Evolutionary conservation across 345 rosid genomes (phyloP), one percentile per base, ranked within the genome.

Genomic region (Gossypium ekmanianum): DNA sequence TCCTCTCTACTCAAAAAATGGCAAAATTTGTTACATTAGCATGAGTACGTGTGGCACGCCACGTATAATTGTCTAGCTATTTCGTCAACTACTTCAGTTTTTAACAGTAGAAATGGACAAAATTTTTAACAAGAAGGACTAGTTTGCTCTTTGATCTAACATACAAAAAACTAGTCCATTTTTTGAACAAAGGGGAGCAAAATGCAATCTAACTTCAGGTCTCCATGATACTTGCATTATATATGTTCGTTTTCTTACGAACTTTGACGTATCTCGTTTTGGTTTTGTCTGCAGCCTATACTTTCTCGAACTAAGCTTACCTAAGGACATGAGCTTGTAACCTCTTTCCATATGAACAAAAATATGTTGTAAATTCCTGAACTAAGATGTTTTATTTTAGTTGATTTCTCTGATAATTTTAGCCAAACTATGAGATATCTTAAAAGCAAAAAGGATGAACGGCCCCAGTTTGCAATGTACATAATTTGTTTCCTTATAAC

Each of bases 231-330:
- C 41, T 34, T 34, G 41, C 7, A 34, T 34, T 5, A 34, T 34
- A 34, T 34, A 34, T 34, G 41, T 34, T 34, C 12, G 10, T 22
- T 22, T 22, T 1, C 13, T 20, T 11, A 20, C 9, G 13, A 57
- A 22, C 61, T 22, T 57, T 22, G 22, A 47, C 52, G 7, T 22
- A 18, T 18, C 16, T 26, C 0, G 39, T 73, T n/a, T 76, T 66
- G 62, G 73, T 43, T 81, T 55, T 71, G 22, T 50, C 50, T 68
- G 88, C 94, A 94, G 97, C 83, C 83, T 94, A 67, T 92, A 92
- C 81, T 82, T 92, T 80, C 92, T 94, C 39, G 93, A 94, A 81
- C 80, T 90, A 79, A 92, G 94, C 84, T 84, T 94, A 71, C 98
- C 96, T 0, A 79, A 81, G 71, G 90, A 91, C 65, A 85, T 94